Base-by-base conservation (phyloP, 2,329 filamentous ascomycete species). In the Xylaria sp. region DNA sequence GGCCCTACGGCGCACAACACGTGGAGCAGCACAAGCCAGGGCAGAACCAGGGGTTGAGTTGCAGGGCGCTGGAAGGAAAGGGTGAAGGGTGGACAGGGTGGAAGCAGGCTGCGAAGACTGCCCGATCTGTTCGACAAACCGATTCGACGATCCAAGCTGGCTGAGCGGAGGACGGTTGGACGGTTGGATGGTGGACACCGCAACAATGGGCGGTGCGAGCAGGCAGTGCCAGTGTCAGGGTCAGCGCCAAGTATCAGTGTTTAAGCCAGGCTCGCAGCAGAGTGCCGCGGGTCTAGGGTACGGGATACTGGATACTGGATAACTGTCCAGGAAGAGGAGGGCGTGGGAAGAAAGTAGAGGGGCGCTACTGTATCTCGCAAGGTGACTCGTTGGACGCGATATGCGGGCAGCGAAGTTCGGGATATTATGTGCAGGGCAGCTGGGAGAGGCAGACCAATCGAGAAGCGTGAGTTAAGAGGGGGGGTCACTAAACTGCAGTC, bases 351-450 rank as follows among this genome's bases (percentile, higher is more conserved):
- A 32, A 39, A 39, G 55, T 54, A 46, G 59, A 60, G 61, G 61
- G 65, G 65, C 37, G 59, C 23, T 28, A 61, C 34, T 10, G 50
- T 65, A 20, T 56, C 59, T 68, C 56, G 60, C 52, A 60, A 63
- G 64, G n/a, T 57, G 12, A 65, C 62, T 66, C 66, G 66, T 39
- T 58, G 63, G 51, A 62, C 32, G 54, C 12, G 54, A 55, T 65
- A 69, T 65, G 63, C 55, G 62, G 66, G 62, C 65, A 63, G 65
- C 51, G 69, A 75, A 73, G 70, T 69, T 74, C 71, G 75, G 74
- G 70, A 73, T 72, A 75, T 72, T 75, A 75, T 74, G 70, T 75
- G 72, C 74, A 75, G 73, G 70, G 69, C 69, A 69, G 69, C 65
- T 69, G n/a, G 68, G 59, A 66, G 55, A 66, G 65, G 52, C 69